Evolutionary conservation across 106 monocot species (phyloP), one percentile per base, ranked within the genome.

Genomic region (Hemerocallis citrina): DNA sequence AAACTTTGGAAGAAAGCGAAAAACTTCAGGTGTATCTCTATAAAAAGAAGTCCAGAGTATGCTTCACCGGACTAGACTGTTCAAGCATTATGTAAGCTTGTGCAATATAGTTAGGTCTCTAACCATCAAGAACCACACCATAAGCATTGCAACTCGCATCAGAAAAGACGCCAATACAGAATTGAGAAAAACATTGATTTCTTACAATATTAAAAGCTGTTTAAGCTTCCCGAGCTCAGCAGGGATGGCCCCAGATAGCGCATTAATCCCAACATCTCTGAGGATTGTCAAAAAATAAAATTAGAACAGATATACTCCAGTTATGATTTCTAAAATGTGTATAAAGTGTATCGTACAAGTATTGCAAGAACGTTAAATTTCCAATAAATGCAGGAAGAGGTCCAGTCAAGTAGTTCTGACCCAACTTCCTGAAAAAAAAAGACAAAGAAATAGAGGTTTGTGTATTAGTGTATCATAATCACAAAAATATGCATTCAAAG

Each of bases 341-440:
- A 57, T 27, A 6, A 38, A 24, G 51, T 1, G 2, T 19, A 33
- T 50, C 68, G 68, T 56, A 75, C 75, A 75, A 27, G 54, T 75
- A 63, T 39, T 68, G 75, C 75, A 75, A 17, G 19, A 45, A 33
- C 0, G 54, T 56, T 5, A 75, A 38, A 55, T 63, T 63, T 54
- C 68, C 75, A 23, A 75, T 63, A 45, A 68, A 68, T 19, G 67
- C 42, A 46, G 75, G 75, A 7, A 75, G 34, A 3, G 44, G 55
- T 23, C 75, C 75, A 6, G 62, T 63, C 45, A 75, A 63, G 34
- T 37, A 68, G 63, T 75, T 75, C 39, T 68, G 68, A 34, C 55
- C 56, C 12, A 75, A n/a, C 9, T 75, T 40, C 68, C 75, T 75
- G 43, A 44, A 38, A 52, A 45, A 74, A 29, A 30, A 2, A 60